Conservation (phyloP, 805 yeast species). For the Metschnikowia peoriensis region DNA sequence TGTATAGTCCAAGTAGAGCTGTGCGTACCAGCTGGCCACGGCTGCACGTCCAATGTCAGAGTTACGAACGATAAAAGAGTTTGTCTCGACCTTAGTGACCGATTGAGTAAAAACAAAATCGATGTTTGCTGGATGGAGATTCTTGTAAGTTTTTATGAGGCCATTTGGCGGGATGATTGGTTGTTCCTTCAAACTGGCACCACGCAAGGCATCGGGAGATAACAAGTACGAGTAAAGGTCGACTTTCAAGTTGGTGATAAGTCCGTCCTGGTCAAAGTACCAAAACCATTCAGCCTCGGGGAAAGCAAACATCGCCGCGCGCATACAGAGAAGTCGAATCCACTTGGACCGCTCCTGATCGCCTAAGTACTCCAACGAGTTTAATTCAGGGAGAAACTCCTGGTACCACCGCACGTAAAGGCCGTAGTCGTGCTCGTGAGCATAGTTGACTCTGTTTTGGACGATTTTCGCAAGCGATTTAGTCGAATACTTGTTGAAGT, state of each 20-base stretch:
- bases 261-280: constrained; percentile 76
- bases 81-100: constrained; percentile 58
- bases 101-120: constrained; percentile 70
- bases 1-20: constrained; percentile 63
- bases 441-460: constrained; percentile 87
- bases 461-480: constrained; percentile 65
- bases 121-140: constrained; percentile 52
- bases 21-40: constrained; percentile 79
- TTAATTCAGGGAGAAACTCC: constrained; percentile 68
- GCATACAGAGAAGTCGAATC: constrained; percentile 60
- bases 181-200: constrained; percentile 63
- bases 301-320: constrained; percentile 92
- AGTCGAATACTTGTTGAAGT: constrained; percentile 62
- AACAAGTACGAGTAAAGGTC: constrained; percentile 61
- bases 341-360: constrained; percentile 50
- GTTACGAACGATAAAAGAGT: constrained; percentile 71
- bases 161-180: constrained; percentile 73
- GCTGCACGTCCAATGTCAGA: constrained; percentile 63
- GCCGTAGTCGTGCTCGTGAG: constrained; percentile 77
- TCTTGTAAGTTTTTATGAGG: constrained; percentile 64
- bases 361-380: constrained; percentile 40
- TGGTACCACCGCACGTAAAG: constrained; percentile 80
- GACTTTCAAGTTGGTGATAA: constrained; percentile 69
- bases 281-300: constrained; percentile 90
- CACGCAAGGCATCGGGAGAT: constrained; percentile 57